Conservation (phyloP, 2,329 filamentous ascomycete genomes). For the Pyricularia grisea region DNA sequence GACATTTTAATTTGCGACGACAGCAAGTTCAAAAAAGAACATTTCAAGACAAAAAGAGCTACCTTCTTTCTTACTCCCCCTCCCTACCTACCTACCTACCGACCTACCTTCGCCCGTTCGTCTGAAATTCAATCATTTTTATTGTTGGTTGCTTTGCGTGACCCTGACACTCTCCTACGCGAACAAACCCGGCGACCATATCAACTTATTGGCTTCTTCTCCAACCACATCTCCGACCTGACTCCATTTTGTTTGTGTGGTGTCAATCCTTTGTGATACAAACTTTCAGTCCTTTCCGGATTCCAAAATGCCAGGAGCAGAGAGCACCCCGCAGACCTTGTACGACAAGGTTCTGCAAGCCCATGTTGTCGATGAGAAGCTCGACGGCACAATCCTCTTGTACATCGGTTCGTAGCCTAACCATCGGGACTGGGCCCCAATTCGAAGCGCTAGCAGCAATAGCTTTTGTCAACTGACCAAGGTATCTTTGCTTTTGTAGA, state of each 20-base stretch:
- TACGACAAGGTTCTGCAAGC: slow-evolving; percentile 97
- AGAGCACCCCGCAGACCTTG: slow-evolving; percentile 68
- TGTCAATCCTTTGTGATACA: slow-evolving; percentile 3
- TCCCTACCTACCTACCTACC: not conserved
- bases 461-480: not conserved
- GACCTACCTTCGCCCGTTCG: not conserved
- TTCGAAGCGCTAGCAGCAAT: not conserved
- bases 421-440: not conserved
- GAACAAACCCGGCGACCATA: not conserved
- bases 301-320: slow-evolving; percentile 63
- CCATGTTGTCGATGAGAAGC: slow-evolving; percentile 92
- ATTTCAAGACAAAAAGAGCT: not conserved
- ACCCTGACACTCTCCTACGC: not conserved
- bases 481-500: slow-evolving; percentile 39
- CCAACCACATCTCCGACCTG: not conserved
- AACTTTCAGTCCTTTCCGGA: not conserved
- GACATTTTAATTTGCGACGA: not conserved
- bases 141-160: not conserved
- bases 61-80: slow-evolving; percentile 1
- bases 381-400: slow-evolving; percentile 83
- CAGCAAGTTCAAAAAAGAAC: not conserved
- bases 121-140: not conserved
- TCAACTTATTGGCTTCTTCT: not conserved
- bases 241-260: not conserved
- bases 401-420: slow-evolving; percentile 67